These are phyloP conservation scores for Anethum foeniculum DNA, from an alignment of 140 eudicot species.

Conservation along the genomic window DNA sequence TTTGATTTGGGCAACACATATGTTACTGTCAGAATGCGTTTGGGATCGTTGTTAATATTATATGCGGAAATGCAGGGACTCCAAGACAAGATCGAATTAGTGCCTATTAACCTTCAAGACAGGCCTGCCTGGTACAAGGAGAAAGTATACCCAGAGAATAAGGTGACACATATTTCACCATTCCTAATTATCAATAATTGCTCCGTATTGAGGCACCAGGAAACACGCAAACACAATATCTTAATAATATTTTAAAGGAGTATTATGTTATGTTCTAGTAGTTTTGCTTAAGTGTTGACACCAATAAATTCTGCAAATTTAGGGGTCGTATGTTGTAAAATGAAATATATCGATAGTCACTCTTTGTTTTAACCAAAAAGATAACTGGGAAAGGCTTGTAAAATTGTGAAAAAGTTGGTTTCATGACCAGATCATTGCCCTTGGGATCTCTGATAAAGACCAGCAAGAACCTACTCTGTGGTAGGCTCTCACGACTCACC, in stretches of 20 bases:
- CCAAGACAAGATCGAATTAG: slow-evolving; percentile 69
- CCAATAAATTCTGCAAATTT: neutral
- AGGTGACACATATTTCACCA: slow-evolving; percentile 31
- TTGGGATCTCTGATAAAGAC: neutral
- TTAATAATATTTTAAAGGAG: neutral
- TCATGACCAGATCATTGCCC: neutral
- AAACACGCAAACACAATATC: neutral
- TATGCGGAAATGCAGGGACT: slow-evolving; percentile 50
- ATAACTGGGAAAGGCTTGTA: neutral
- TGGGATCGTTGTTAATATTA: neutral
- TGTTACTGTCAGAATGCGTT: neutral
- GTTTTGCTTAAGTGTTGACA: neutral
- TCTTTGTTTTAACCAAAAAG: neutral
- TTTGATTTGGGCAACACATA: neutral
- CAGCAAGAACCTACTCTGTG: neutral
- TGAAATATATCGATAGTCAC: neutral
- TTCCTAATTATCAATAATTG: neutral
- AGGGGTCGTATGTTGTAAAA: neutral
- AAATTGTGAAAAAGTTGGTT: neutral
- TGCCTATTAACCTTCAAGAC: slow-evolving; percentile 54
- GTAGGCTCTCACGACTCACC: neutral
- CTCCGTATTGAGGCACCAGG: neutral
- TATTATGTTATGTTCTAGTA: neutral
- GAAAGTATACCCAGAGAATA: slow-evolving; percentile 71
- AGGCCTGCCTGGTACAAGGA: slow-evolving; percentile 92